Evolutionary conservation across 305 asterid genomes (phyloP).

Genomic region (Caryopteris hybrid): DNA sequence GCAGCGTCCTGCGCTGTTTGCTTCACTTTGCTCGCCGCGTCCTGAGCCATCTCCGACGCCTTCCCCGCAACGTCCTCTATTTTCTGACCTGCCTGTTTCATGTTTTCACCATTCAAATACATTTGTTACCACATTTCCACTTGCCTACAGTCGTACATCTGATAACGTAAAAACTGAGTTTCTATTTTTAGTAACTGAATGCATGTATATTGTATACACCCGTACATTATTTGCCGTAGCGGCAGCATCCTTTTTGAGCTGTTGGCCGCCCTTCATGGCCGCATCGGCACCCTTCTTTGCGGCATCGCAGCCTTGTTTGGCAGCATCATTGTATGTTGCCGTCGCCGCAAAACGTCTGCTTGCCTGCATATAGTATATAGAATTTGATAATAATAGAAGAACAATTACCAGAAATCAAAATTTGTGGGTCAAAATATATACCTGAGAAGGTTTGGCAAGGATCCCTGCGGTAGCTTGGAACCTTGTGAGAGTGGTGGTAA

Average conservation of each 20-base stretch:
- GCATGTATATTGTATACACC: background rate
- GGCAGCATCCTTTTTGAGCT: slow-evolving; percentile 40
- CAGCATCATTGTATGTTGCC: slow-evolving; percentile 42
- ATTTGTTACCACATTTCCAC: background rate
- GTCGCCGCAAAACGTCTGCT: slow-evolving; percentile 24
- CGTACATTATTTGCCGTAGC: slow-evolving; percentile 40
- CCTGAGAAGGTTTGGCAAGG: slow-evolving; percentile 27
- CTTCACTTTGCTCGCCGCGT: slow-evolving; percentile 34
- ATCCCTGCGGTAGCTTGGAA: slow-evolving; percentile 32
- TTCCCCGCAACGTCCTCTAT: slow-evolving; percentile 23
- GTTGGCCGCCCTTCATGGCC: slow-evolving; percentile 49
- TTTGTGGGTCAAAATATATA: background rate
- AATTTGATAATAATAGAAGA: background rate
- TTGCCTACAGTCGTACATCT: no score
- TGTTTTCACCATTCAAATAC: background rate
- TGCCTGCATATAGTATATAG: slow-evolving; percentile 2
- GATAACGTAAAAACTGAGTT: no score
- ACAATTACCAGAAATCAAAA: no score
- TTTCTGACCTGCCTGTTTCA: slow-evolving; percentile 26
- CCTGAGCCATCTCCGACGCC: slow-evolving; percentile 29
- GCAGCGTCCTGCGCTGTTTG: slow-evolving; percentile 30
- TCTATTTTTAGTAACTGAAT: no score
- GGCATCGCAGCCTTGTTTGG: slow-evolving; percentile 42
- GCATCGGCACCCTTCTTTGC: slow-evolving; percentile 52
- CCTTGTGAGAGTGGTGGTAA: slow-evolving; percentile 32